Conservation (phyloP, 2,329 filamentous ascomycete genomes). For the Grosmannia clavigera region DNA sequence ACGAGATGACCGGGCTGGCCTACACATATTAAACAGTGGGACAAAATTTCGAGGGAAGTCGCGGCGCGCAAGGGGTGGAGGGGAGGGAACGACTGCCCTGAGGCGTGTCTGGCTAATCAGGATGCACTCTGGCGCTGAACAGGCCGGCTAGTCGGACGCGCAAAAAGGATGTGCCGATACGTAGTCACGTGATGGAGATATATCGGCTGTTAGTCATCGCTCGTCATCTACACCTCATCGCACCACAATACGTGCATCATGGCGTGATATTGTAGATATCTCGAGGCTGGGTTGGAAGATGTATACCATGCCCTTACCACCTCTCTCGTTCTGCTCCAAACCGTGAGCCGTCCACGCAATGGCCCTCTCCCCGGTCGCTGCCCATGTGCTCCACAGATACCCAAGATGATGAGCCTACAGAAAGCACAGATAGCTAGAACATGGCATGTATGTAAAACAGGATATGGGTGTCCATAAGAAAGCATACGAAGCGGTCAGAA, state of each 20-base stretch:
- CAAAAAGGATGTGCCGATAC: not conserved
- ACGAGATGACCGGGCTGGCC: not conserved
- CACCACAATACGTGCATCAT: not conserved
- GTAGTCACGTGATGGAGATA: not conserved
- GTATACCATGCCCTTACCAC: not conserved
- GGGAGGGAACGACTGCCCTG: no score
- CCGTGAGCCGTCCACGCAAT: not conserved
- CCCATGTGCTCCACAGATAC: not conserved
- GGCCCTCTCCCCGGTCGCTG: not conserved
- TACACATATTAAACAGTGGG: not conserved
- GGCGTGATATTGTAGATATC: not conserved
- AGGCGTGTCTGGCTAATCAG: not conserved
- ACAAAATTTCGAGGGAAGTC: slow-evolving; percentile 2
- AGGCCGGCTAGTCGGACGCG: not conserved
- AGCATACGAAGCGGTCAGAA: not conserved
- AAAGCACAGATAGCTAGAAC: not conserved
- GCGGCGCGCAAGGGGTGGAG: not conserved
- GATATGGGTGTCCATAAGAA: no score
- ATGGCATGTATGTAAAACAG: not conserved
- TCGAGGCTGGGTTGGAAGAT: not conserved
- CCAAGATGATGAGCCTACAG: not conserved
- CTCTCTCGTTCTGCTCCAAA: not conserved
- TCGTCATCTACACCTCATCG: no score
- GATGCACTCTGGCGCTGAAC: not conserved
- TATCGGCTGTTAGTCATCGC: no score